A percentile compares a stretch with the other conserved stretches of the same genome.
phyloP scores from a whole-genome alignment of 345 rosid species.

The Chamaenerion angustifolium region DNA sequence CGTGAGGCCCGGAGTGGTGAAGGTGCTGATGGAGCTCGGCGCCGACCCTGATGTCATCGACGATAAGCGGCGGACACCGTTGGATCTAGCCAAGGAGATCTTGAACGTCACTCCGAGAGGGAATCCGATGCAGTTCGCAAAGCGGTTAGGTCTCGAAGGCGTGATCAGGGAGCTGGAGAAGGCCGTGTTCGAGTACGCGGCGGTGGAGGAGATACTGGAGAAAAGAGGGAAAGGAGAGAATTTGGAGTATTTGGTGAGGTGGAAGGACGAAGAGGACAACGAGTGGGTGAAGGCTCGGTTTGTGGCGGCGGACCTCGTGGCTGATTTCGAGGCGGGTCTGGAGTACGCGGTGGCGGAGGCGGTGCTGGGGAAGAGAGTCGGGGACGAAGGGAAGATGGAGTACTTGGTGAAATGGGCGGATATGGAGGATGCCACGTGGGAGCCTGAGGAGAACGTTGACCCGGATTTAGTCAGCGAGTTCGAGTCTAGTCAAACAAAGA shows the following conservation, averaged over 20 bases:
- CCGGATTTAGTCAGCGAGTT: slow-evolving; percentile 43
- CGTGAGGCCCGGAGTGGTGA: slow-evolving; percentile 52
- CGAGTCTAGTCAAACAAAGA: slow-evolving; percentile 9
- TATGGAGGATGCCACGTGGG: slow-evolving; percentile 79
- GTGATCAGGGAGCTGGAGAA: slow-evolving; percentile 40
- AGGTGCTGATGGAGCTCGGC: slow-evolving; percentile 43
- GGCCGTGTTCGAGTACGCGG: slow-evolving; percentile 56
- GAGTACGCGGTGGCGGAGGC: slow-evolving; percentile 80
- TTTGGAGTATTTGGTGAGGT: slow-evolving; percentile 59
- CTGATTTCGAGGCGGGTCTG: slow-evolving; percentile 67
- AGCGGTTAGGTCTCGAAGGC: slow-evolving; percentile 66
- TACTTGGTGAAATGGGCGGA: slow-evolving; percentile 73
- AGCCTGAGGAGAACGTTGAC: slow-evolving; percentile 77
- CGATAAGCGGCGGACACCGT: slow-evolving; percentile 52
- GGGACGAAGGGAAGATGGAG: slow-evolving; percentile 47
- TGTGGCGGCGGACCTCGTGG: slow-evolving; percentile 59
- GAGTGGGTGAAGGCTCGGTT: slow-evolving; percentile 59
- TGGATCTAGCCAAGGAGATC: slow-evolving; percentile 56
- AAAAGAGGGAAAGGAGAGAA: slow-evolving; percentile 64
- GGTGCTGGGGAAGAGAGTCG: slow-evolving; percentile 47
- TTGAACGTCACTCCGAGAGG: slow-evolving; percentile 66
- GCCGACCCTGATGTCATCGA: slow-evolving; percentile 65
- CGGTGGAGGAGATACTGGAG: slow-evolving; percentile 70
- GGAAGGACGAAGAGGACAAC: slow-evolving; percentile 72
- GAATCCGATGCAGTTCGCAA: slow-evolving; percentile 58